Base-by-base conservation (phyloP, 192 early-diverging fungal species). In the Entomortierella chlamydospora region DNA sequence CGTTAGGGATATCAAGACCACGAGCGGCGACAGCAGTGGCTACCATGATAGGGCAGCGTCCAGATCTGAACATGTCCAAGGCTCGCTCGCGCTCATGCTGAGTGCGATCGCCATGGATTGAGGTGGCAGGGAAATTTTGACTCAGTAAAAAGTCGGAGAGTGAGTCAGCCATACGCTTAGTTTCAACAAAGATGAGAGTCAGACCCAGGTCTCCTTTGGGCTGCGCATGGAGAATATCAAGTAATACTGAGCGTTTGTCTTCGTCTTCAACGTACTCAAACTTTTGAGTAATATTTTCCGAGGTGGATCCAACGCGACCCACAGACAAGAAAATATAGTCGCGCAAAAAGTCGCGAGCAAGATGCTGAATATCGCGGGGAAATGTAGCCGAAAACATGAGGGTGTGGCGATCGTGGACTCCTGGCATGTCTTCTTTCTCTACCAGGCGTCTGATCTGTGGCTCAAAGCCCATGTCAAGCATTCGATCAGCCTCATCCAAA, bases 1-100 rank as follows among this genome's bases (percentile, higher is more conserved):
- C 93, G 66, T 95, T 94, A 51, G 91, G 88, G 42, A 95, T 94
- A 83, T 94, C 94, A 28, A 99, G 83, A 58, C 97, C 97, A 85
- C 97, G 93, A 25, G 96, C 95, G 18, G 97, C 97, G 0, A 98
- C 97, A 23, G 95, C 97, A 10, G 97, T 99, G 26, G 97, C 97
- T 6, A 99, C 97, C 84, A 99, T 92, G 54, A 99, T 84, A 6
- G 91, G 87, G 25, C 88, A 88, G 57, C 90, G 86, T 37, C 93
- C 97, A 28, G 90, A 85, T 60, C 94, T 90, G 91, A 99, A 99
- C 47, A 83, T 88, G 59, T 93, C 88, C 30, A 99, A 86, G 0
- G 96, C 96, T 28, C 90, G 87, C 79, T 99, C 97, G 71, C 97
- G 93, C 76, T 98, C 97, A 34, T 92, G 87, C 79, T 99, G 97